Conservation (phyloP, 2,329 filamentous ascomycete genomes). For the Ceratocystis papillata region DNA sequence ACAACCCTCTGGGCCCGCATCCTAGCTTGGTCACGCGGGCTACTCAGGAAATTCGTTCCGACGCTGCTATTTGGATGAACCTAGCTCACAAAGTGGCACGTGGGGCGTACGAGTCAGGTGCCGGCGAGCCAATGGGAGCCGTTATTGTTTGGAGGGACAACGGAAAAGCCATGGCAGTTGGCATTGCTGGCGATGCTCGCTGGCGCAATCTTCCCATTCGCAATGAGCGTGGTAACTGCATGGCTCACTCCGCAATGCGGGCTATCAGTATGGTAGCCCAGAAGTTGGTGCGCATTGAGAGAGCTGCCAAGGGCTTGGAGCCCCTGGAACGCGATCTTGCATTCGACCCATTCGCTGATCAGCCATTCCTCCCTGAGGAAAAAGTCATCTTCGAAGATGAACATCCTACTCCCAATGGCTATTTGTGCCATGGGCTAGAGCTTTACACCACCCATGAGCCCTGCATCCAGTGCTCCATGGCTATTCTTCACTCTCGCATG, state of each 20-base stretch:
- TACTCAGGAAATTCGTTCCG: constrained; percentile 54
- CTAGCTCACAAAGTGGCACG: constrained; percentile 54
- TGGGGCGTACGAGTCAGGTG: constrained; percentile 45
- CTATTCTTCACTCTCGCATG: constrained; percentile 86
- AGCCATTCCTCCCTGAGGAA: constrained; percentile 58
- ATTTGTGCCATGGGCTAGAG: constrained; percentile 87
- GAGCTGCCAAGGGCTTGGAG: constrained; percentile 33
- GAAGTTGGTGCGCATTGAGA: constrained; percentile 49
- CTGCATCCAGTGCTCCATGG: constrained; percentile 95
- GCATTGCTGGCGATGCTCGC: constrained; percentile 65
- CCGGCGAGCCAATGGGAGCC: constrained; percentile 61
- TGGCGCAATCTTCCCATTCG: constrained; percentile 45
- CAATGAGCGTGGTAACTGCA: constrained; percentile 53
- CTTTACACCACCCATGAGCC: constrained; percentile 93
- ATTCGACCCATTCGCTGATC: constrained; percentile 56
- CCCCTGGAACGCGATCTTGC: constrained; percentile 36
- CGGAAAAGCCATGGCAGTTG: constrained; percentile 48
- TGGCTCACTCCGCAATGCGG: constrained; percentile 67
- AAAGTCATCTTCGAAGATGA: constrained; percentile 50
- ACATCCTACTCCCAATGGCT: constrained; percentile 63
- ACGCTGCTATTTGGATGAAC: constrained; percentile 55
- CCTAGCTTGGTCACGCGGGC: constrained; percentile 61
- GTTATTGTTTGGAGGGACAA: constrained; percentile 59
- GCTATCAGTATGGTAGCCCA: constrained; percentile 74
- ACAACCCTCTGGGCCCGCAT: constrained; percentile 76